Evolutionary conservation across 257 asterid species (phyloP).

Genomic region (Solanum medicagineum): DNA sequence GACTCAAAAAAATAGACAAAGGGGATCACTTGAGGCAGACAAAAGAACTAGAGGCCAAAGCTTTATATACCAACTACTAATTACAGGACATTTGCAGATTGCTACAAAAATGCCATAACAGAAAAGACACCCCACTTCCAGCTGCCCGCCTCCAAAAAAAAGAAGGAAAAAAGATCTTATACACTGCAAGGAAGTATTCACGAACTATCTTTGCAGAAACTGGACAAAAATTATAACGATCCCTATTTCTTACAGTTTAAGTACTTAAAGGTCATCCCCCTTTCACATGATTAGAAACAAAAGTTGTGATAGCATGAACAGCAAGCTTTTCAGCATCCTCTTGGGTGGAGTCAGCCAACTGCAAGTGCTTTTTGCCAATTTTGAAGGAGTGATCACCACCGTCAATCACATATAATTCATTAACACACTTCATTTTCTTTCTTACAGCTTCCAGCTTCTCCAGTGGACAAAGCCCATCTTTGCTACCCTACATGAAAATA

Average conservation of each 20-base stretch:
- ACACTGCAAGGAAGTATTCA: not conserved
- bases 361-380: constrained; percentile 52
- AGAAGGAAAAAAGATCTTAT: not conserved
- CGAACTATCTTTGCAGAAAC: not conserved
- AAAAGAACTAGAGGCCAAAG: not conserved
- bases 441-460: constrained; percentile 49
- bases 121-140: not conserved
- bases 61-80: not conserved
- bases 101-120: not conserved
- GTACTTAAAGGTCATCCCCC: not conserved
- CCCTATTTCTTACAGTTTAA: not conserved
- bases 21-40: not conserved
- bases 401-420: constrained; percentile 53
- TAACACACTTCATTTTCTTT: constrained; percentile 41
- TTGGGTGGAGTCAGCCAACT: constrained; percentile 38
- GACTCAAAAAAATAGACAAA: not conserved
- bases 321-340: constrained; percentile 56
- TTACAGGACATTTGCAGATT: not conserved
- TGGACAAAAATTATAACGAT: not conserved
- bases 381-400: constrained; percentile 94
- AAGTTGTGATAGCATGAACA: constrained; percentile 35
- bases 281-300: constrained; percentile 19
- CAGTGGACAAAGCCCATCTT: constrained; percentile 71
- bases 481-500: constrained; percentile 58
- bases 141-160: not conserved